Conservation (phyloP, 2,329 filamentous ascomycete genomes). For the Bipolaris oryzae region DNA sequence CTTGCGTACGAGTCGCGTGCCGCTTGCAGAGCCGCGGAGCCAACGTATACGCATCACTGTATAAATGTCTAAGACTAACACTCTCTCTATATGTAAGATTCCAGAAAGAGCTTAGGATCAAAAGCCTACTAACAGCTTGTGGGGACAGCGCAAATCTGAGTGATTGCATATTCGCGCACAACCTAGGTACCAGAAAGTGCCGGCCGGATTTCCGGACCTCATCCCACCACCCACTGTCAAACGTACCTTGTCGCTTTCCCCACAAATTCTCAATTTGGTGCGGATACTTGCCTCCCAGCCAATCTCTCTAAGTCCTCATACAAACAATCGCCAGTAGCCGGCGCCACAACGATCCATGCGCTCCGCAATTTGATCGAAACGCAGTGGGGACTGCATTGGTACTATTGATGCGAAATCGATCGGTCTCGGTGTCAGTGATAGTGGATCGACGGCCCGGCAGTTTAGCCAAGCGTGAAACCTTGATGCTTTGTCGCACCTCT, state of each 20-base stretch:
- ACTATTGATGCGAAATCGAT: background rate
- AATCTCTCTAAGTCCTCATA: too few species aligned
- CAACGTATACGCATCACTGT: too few species aligned
- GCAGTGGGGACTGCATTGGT: background rate
- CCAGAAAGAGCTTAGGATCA: too few species aligned
- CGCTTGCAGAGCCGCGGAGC: too few species aligned
- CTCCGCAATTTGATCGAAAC: background rate
- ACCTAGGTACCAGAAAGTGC: too few species aligned
- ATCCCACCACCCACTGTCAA: constrained; percentile 81
- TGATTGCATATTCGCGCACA: too few species aligned
- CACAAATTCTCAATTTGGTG: constrained; percentile 80
- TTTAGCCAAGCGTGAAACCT: background rate
- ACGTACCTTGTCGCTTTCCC: constrained; percentile 87
- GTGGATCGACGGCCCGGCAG: background rate
- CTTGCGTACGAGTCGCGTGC: too few species aligned
- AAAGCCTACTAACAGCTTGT: too few species aligned
- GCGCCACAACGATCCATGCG: background rate
- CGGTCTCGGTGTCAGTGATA: background rate
- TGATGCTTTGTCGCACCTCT: background rate
- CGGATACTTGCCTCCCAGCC: constrained; percentile 60
- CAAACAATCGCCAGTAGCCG: background rate
- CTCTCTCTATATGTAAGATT: too few species aligned
- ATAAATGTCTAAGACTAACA: too few species aligned
- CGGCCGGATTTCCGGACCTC: constrained; percentile 65
- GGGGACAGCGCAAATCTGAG: too few species aligned